Evolutionary conservation across 1,284 basidiomycete species (phyloP), one percentile per base, ranked within the genome.

Genomic region (Rhodotorula sp.): DNA sequence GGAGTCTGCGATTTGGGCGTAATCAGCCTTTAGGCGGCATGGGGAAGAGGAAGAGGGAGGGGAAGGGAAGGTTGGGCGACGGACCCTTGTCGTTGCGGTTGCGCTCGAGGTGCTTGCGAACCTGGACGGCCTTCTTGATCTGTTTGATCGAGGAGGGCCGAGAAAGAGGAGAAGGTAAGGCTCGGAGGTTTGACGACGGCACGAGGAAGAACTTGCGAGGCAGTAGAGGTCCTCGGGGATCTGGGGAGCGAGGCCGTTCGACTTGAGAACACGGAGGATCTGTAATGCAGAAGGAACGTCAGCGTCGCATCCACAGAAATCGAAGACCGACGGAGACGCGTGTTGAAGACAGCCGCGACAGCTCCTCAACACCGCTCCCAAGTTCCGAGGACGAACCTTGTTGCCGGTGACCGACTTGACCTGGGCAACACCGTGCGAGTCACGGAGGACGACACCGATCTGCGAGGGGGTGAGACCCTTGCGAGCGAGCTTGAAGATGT

Each of bases 71-170:
- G n/a, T n/a, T n/a, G 26, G 24, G 47, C 18, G 31, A 53, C 61
- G 64, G 62, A 67, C 75, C 75, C 86, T 92, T 94, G 87, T 97
- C 95, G 83, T 94, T 96, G 81, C 95, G 89, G 91, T 97, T 98
- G 79, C 88, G 87, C 84, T 97, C 93, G 78, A 99, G 88, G 85
- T 98, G 95, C 87, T 98, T 98, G 84, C 95, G 93, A 81, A 99
- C 92, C 77, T 91, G 87, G 81, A 98, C 94, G 81, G 95, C 95
- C 89, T 98, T 98, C 89, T 98, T 98, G 87, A 98, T 90, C 82
- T 97, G 89, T 87, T 93, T 89, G 11, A 11, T 24, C 11, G 90
- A 92, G 95, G 73, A 97, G 89, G 79, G 94, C 94, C 84, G 88
- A 87, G 80, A 94, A 93, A 81, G 89, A 94, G 83, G 97, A 28